These are phyloP conservation scores for Rhododendron mucronatum DNA, from an alignment of 148 eudicot genomes.

Conservation along the genomic window DNA sequence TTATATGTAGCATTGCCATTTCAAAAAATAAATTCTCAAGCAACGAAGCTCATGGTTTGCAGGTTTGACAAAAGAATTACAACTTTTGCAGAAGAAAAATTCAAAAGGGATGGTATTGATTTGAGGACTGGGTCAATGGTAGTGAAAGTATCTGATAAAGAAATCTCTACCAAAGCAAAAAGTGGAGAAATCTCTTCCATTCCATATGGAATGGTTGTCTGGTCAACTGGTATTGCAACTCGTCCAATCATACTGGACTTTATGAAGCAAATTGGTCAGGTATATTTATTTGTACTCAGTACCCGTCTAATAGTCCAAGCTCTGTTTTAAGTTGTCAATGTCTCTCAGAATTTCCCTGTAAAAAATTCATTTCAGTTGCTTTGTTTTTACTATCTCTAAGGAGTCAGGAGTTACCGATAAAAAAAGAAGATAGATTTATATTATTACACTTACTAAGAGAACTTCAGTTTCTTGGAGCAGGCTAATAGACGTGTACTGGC, in stretches of 20 bases:
- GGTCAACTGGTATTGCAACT: slow-evolving; percentile 58
- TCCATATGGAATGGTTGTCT: slow-evolving; percentile 27
- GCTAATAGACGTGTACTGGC: slow-evolving; percentile 18
- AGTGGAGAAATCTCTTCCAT: slow-evolving; percentile 16
- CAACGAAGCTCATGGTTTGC: slow-evolving; percentile 8
- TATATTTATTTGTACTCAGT: not conserved
- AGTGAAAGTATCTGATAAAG: slow-evolving; percentile 20
- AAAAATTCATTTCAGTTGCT: not conserved
- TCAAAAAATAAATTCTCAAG: not conserved
- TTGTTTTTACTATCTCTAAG: not conserved
- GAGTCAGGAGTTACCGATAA: not conserved
- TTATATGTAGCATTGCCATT: not conserved
- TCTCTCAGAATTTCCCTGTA: not conserved
- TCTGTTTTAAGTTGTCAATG: not conserved
- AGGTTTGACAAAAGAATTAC: slow-evolving; percentile 31
- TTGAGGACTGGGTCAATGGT: slow-evolving; percentile 24
- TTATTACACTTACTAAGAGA: not conserved
- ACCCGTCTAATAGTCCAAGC: not conserved
- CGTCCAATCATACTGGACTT: slow-evolving; percentile 57
- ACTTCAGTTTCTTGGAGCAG: slow-evolving; percentile 5
- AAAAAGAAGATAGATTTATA: not conserved
- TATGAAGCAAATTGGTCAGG: slow-evolving; percentile 67
- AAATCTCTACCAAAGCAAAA: slow-evolving; percentile 20
- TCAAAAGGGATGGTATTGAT: slow-evolving; percentile 23
- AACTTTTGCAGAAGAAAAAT: slow-evolving; percentile 21